Evolutionary conservation across 257 asterid species (phyloP).

Genomic region (Petunia axillaris): DNA sequence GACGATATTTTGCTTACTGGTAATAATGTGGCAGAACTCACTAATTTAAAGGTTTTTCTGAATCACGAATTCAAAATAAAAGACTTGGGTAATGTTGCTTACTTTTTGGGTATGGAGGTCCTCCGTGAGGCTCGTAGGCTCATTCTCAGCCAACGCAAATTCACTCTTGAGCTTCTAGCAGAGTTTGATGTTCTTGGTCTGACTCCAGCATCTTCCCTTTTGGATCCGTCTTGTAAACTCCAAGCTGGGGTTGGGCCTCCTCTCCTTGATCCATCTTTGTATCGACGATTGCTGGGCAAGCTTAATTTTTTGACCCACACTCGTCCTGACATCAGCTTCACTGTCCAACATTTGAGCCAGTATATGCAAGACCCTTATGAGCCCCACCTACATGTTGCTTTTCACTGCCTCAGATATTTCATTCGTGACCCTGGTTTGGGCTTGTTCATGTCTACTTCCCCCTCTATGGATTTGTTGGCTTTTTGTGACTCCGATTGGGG

Average conservation of each 20-base stretch:
- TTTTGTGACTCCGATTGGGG: not conserved
- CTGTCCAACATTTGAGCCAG: not conserved
- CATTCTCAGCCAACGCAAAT: no score
- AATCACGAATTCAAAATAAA: not conserved
- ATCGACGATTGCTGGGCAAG: not conserved
- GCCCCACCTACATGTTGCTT: no score
- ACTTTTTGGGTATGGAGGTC: no score
- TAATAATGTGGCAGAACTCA: not conserved
- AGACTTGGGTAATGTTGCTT: not conserved
- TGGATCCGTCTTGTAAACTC: not conserved
- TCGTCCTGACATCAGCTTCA: no score
- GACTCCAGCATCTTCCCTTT: no score
- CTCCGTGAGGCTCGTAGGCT: no score
- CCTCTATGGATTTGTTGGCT: not conserved
- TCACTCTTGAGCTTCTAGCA: not conserved
- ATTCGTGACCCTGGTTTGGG: not conserved
- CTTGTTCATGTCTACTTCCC: not conserved
- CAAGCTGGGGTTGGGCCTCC: not conserved
- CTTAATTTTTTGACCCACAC: not conserved
- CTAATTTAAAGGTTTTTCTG: not conserved
- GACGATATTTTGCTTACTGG: not conserved
- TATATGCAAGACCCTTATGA: not conserved
- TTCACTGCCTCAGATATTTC: not conserved
- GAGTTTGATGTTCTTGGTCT: no score
- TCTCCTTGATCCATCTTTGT: not conserved